A percentile compares a stretch with the other conserved stretches of the same genome.
These are phyloP conservation scores for Ceriops zippeliana DNA, from an alignment of 345 rosid genomes.

Conservation along the genomic window DNA sequence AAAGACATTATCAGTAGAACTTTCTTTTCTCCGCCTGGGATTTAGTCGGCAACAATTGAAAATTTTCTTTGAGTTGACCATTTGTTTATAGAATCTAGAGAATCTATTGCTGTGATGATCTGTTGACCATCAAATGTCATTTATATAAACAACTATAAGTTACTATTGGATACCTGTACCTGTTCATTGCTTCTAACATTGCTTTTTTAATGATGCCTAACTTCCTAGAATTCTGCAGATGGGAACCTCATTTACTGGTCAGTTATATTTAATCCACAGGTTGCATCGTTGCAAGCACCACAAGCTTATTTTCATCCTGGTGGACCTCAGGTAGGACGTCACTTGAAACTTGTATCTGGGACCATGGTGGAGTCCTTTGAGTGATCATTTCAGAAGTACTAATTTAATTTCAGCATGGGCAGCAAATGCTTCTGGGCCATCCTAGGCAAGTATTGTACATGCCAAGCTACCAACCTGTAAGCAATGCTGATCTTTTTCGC, in stretches of 20 bases:
- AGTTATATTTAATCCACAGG: slow-evolving; percentile 58
- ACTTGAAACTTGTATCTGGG: not conserved
- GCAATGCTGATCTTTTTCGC: slow-evolving; percentile 8
- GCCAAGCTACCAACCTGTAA: slow-evolving; percentile 70
- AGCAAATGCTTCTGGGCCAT: slow-evolving; percentile 59
- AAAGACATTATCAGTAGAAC: not conserved
- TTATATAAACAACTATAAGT: too few species aligned
- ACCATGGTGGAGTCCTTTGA: not conserved
- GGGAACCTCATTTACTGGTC: slow-evolving; percentile 58
- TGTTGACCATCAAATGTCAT: not conserved
- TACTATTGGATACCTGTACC: not conserved
- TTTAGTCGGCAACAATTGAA: not conserved
- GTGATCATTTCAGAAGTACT: slow-evolving; percentile 10
- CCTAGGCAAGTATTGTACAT: slow-evolving; percentile 60
- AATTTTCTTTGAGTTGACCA: not conserved
- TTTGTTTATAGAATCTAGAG: not conserved
- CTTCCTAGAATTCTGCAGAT: slow-evolving; percentile 40
- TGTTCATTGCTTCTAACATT: not conserved
- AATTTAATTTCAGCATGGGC: slow-evolving; percentile 51
- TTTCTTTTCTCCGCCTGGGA: not conserved
- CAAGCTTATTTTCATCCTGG: slow-evolving; percentile 68
- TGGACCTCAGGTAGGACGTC: slow-evolving; percentile 62
- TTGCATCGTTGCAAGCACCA: slow-evolving; percentile 49
- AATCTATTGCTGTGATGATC: not conserved
- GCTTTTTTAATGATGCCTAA: slow-evolving; percentile 16